phyloP scores from a whole-genome alignment of 805 yeast genomes.

The Barnettozyma siamensis region DNA sequence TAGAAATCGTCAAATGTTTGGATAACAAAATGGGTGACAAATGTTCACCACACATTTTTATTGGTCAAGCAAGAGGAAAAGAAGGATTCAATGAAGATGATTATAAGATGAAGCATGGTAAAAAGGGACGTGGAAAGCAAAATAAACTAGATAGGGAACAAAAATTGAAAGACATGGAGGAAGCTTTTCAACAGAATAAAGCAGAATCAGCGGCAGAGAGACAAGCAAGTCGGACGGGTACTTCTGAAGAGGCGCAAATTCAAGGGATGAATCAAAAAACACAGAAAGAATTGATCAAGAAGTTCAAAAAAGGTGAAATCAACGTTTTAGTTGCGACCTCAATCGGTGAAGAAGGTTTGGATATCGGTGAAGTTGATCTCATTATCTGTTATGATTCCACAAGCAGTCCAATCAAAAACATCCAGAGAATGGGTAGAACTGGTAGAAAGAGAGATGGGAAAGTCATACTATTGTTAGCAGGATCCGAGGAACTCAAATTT shows the following conservation, averaged over 20 bases:
- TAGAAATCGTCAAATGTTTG: constrained; percentile 68
- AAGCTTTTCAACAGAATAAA: constrained; percentile 28
- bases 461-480: constrained; percentile 67
- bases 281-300: constrained; percentile 71
- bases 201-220: constrained; percentile 30
- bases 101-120: constrained; percentile 37
- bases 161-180: constrained; percentile 25
- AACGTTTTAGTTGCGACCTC: constrained; percentile 92
- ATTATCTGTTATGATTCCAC: constrained; percentile 93
- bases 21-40: constrained; percentile 36
- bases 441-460: constrained; percentile 92
- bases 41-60: constrained; percentile 74
- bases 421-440: constrained; percentile 97
- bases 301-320: constrained; percentile 65
- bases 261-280: constrained; percentile 88
- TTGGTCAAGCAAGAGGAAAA: constrained; percentile 83
- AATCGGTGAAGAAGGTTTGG: constrained; percentile 97
- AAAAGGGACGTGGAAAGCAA: constrained; percentile 38
- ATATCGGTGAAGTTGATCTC: constrained; percentile 95
- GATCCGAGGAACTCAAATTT: constrained; percentile 72
- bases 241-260: constrained; percentile 70
- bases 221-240: constrained; percentile 40
- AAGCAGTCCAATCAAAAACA: constrained; percentile 84
- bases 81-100: constrained; percentile 59
- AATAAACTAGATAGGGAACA: constrained; percentile 29